A percentile compares a stretch with the other conserved stretches of the same genome.
Evolutionary conservation across 306 rosid species (phyloP).

Genomic region (Vigna trinervia): DNA sequence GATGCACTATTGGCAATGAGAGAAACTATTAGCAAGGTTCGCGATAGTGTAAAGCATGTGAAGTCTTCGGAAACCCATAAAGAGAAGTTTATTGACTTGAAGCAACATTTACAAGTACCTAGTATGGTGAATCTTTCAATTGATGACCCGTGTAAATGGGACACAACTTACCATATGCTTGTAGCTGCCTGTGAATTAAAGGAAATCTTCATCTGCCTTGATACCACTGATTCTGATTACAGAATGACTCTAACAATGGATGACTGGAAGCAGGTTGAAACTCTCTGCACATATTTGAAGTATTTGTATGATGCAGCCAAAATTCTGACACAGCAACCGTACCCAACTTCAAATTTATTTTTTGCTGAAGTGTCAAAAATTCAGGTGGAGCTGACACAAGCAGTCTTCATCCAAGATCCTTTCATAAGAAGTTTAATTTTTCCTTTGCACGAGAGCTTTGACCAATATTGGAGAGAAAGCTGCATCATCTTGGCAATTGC

Average conservation of each 20-base stretch:
- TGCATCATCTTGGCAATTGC: conserved; percentile 82
- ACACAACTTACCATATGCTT: conserved; percentile 87
- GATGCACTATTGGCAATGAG: conserved; percentile 57
- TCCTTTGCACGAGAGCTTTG: conserved; percentile 76
- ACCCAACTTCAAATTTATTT: conserved; percentile 78
- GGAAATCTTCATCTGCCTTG: conserved; percentile 86
- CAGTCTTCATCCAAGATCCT: conserved; percentile 72
- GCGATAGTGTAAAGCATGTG: conserved; percentile 85
- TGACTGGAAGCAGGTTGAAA: conserved; percentile 83
- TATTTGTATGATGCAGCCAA: conserved; percentile 72
- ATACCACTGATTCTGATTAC: conserved; percentile 63
- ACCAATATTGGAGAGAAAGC: conserved; percentile 83
- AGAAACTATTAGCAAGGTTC: conserved; percentile 66
- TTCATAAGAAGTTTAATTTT: conserved; percentile 63
- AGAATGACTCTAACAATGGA: conserved; percentile 57
- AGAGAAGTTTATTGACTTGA: conserved; percentile 73
- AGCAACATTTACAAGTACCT: conserved; percentile 80
- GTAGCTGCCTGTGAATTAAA: conserved; percentile 76
- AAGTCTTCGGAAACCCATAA: conserved; percentile 68
- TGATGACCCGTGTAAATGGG: conserved; percentile 80
- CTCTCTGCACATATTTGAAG: conserved; percentile 71
- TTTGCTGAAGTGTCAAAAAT: conserved; percentile 74
- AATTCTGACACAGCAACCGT: conserved; percentile 55
- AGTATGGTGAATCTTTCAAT: conserved; percentile 62
- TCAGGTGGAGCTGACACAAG: conserved; percentile 68